Evolutionary conservation across 179 eudicot genomes (phyloP), one percentile per base, ranked within the genome.

Genomic region (Drosera spatulata): DNA sequence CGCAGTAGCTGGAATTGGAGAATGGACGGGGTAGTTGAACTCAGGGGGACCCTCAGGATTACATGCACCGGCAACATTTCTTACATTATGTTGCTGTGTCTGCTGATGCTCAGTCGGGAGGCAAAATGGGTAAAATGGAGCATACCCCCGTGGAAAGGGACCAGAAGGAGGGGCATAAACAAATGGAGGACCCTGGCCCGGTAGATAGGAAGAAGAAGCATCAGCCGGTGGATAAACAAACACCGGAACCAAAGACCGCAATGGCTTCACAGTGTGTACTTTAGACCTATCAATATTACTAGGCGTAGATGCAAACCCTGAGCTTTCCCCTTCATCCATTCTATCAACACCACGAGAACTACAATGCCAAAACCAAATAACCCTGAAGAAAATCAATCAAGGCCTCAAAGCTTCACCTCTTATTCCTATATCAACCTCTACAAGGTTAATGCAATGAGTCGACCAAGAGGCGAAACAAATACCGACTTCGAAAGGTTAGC

Each of bases 141-240:
- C 57, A 12, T 70, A 69, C 22, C 83, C 80, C 2, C 75, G 50
- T 5, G 83, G 83, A 46, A 75, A 75, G 1, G 83, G 83, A 14
- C 83, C 83, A 15, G 65, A 61, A 7, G 83, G 83, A 52, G 79
- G 59, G 6, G 69, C 75, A 61, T 67, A 75, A 39, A 66, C 74
- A 50, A 78, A 78, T 2, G 79, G 74, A 11, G 76, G 44, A 14
- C 71, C 62, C 13, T 74, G 71, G 33, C 9, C 49, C 7, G 2
- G 49, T 6, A 10, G 49, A 46, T 46, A 6, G 7, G 49, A 46
- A 46, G 49, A 46, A 10, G 11, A 22, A 22, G 33, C 49, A 46
- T 10, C 49, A 46, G 49, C 9, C 49, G 74, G 65, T 5, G 71
- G 58, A 22, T 69, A 56, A 0, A 79, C 75, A 50, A 79, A 79